Evolutionary conservation across 176 grass and related monocot species (phyloP), one percentile per base, ranked within the genome.

Genomic region (Musa beccarii): DNA sequence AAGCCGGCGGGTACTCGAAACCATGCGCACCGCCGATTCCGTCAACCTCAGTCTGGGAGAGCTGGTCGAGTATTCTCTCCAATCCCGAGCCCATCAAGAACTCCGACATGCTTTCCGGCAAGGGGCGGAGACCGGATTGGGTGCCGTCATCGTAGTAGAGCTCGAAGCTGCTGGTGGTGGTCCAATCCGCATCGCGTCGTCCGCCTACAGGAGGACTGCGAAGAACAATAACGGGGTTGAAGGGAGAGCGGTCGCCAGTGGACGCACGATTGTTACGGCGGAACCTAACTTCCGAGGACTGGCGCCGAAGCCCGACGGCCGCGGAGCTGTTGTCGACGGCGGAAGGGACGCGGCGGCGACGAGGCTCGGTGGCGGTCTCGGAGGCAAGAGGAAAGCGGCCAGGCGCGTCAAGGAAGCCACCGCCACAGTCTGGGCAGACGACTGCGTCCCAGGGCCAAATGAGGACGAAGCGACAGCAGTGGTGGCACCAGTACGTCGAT

Each of bases 81-180:
- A 70, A 70, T 49, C 68, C 68, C 43, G 68, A 70, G 34, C 68
- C 68, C 49, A 70, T 70, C 43, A 70, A 49, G 16, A 70, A 70
- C n/a, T 70, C 68, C 43, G 68, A 70, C 68, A 51, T 51, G 34
- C 49, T 70, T 70, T 70, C 68, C 5, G 68, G 68, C 68, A 52
- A 70, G 43, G 68, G 68, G 4, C 68, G 68, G 49, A 70, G 68
- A 49, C 68, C 68, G 9, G 68, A 70, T 21, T 49, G 43, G 16
- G 34, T 3, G 34, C 68, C 68, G 20, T 70, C 68, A 17, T 70
- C 17, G 68, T 70, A 43, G 43, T 51, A 70, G 17, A 70, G 49
- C 5, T 70, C 68, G 9, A 70, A 52, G 19, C 49, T 70, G 34
- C 25, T 51, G 34, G 2, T 20, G 43, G 68, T n/a, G 17, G 8